These are phyloP conservation scores for Tarenaya hassleriana DNA, from an alignment of 345 rosid genomes.

Conservation along the genomic window DNA sequence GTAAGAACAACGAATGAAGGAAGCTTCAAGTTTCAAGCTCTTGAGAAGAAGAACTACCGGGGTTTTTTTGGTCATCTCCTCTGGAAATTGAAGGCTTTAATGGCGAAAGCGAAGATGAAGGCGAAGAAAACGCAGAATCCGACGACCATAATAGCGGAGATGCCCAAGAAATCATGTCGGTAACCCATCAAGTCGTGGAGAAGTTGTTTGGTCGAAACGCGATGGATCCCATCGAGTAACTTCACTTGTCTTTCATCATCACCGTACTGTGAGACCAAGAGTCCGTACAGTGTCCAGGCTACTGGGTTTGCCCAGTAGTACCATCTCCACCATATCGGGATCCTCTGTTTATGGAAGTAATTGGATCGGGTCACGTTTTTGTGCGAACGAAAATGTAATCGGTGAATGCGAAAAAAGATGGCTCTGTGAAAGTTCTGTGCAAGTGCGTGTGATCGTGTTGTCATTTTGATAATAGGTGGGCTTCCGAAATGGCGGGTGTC, in stretches of 20 bases:
- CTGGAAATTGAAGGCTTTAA: constrained; percentile 83
- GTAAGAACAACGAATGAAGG: too few species aligned
- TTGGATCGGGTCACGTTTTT: too few species aligned
- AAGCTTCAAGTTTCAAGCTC: too few species aligned
- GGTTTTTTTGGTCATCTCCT: constrained; percentile 84
- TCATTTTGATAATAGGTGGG: too few species aligned
- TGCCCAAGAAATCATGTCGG: constrained; percentile 67
- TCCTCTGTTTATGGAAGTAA: constrained; percentile 48
- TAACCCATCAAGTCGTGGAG: constrained; percentile 58
- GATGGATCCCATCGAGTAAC: constrained; percentile 48
- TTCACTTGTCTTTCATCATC: constrained; percentile 44
- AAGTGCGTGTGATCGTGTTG: too few species aligned
- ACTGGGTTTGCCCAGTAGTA: constrained; percentile 98
- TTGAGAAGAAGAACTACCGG: too few species aligned
- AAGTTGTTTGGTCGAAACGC: constrained; percentile 44
- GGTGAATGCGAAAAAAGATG: too few species aligned
- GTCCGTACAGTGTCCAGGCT: constrained; percentile 91
- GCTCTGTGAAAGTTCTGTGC: too few species aligned
- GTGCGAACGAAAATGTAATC: too few species aligned
- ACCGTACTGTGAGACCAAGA: constrained; percentile 74
- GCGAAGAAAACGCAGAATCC: constrained; percentile 63
- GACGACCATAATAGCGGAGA: constrained; percentile 67
- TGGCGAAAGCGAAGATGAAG: constrained; percentile 68
- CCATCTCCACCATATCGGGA: constrained; percentile 98
- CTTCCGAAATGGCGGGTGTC: too few species aligned